Evolutionary conservation across 2,329 filamentous ascomycete genomes (phyloP), one percentile per base, ranked within the genome.

Genomic region (Pyricularia sp.): DNA sequence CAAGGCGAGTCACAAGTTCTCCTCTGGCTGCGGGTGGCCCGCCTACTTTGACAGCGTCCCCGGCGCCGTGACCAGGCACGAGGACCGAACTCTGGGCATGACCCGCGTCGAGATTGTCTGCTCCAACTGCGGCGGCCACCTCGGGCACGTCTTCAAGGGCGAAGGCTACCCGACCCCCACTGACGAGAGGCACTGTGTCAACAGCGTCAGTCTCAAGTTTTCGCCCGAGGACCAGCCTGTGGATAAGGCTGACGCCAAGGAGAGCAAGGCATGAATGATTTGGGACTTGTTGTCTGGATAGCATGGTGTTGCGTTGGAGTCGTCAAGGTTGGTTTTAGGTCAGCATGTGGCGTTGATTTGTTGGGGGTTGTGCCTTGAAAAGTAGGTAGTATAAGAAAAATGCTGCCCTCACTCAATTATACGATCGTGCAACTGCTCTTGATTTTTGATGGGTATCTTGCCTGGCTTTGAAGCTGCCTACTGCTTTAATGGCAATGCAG

Each of bases 11-110:
- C 94, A 97, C 81, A 99, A 99, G 80, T 99, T 99, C 86, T 92
- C 92, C 79, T 96, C 92, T 23, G 93, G 93, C 61, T 99, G 95
- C 80, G 95, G 95, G 71, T 99, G 95, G 95, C 95, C 95, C 0
- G 95, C 95, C 14, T 99, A 98, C 81, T 99, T 94, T 78, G 95
- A 99, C 80, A 94, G 91, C 72, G 88, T 99, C 67, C 94, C 95
- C 0, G 94, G 93, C 2, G 94, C 94, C 0, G 93, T 99, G 14
- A 92, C 88, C 50, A 85, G 94, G 71, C 90, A 94, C 75, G 88
- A 88, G 72, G 95, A 99, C 79, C 82, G 80, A 65, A 83, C 88
- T 0, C 85, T 93, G 67, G 94, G 94, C 65, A 97, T 97, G 92
- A 78, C 84, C 76, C 85, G 95, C 73, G 97, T 89, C 17, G 95